Evolutionary conservation across 2,329 filamentous ascomycete genomes (phyloP).

Genomic region (Mariannaea sp.): DNA sequence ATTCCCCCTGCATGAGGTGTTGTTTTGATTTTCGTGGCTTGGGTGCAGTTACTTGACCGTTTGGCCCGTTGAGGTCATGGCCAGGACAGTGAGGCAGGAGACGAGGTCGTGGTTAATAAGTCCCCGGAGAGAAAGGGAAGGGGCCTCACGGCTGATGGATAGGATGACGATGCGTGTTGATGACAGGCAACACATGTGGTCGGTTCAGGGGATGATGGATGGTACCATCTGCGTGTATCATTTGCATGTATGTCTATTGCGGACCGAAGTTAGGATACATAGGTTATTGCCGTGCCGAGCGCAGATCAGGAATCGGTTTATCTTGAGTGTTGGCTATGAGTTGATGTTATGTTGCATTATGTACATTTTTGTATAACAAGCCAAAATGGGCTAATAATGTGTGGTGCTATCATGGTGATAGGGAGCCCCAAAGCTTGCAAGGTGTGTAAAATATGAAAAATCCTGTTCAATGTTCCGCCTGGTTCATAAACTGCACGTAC

Average conservation of each 20-base stretch:
- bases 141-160: constrained; percentile 31
- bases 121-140: constrained; percentile 24
- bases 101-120: constrained; percentile 30
- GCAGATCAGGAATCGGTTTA: constrained; percentile 34
- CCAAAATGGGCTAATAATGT: too few relatives aligned
- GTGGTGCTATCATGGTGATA: too few relatives aligned
- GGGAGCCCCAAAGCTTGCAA: too few relatives aligned
- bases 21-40: not conserved
- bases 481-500: not conserved
- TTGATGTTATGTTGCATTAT: not conserved
- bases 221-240: constrained; percentile 37
- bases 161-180: constrained; percentile 19
- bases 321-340: constrained; percentile 2
- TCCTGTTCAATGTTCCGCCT: not conserved
- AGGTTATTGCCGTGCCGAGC: constrained; percentile 34
- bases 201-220: constrained; percentile 27
- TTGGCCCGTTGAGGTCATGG: not conserved
- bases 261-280: constrained; percentile 34
- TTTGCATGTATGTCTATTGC: constrained; percentile 37
- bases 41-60: not conserved
- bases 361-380: too few relatives aligned
- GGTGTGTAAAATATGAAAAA: too few relatives aligned
- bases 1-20: constrained; percentile 23
- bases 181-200: constrained; percentile 20
- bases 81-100: not conserved